Conservation (phyloP, 2,329 filamentous ascomycete genomes). For the Alternaria longipes region DNA sequence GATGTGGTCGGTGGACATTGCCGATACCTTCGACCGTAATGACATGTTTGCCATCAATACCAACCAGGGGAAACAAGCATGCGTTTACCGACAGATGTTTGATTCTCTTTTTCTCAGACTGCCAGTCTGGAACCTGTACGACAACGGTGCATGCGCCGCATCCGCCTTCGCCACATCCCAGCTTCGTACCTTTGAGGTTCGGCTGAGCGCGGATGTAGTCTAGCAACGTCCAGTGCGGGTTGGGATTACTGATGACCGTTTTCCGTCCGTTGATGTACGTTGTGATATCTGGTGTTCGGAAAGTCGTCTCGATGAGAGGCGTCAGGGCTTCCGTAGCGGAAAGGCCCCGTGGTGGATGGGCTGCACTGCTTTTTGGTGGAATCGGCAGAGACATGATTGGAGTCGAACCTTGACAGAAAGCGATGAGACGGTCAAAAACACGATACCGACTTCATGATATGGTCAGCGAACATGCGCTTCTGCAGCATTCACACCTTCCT, state of each 20-base stretch:
- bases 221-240: constrained; percentile 88
- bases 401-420: constrained; percentile 1
- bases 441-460: constrained; percentile 11
- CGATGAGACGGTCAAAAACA: not conserved
- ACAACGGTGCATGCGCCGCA: constrained; percentile 94
- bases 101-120: constrained; percentile 80
- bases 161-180: constrained; percentile 94
- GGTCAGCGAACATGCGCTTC: constrained; percentile 7
- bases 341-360: constrained; percentile 34
- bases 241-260: constrained; percentile 82
- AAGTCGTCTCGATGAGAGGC: constrained; percentile 76
- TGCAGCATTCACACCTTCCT: constrained; percentile 19
- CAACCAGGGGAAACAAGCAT: constrained; percentile 88
- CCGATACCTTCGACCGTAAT: constrained; percentile 97
- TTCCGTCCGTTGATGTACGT: constrained; percentile 94
- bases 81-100: constrained; percentile 97
- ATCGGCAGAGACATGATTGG: constrained; percentile 41
- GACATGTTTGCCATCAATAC: constrained; percentile 95
- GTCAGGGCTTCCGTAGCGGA: constrained; percentile 59
- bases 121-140: constrained; percentile 60
- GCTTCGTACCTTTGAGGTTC: constrained; percentile 93
- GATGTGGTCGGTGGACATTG: constrained; percentile 82
- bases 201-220: constrained; percentile 84
- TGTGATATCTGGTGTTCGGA: constrained; percentile 74
- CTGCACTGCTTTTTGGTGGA: constrained; percentile 41